Percentiles rank a stretch among this genome's conserved stretches.
Evolutionary conservation across 2,329 filamentous ascomycete species (phyloP).

Genomic region (Aspergillus phoenicis): DNA sequence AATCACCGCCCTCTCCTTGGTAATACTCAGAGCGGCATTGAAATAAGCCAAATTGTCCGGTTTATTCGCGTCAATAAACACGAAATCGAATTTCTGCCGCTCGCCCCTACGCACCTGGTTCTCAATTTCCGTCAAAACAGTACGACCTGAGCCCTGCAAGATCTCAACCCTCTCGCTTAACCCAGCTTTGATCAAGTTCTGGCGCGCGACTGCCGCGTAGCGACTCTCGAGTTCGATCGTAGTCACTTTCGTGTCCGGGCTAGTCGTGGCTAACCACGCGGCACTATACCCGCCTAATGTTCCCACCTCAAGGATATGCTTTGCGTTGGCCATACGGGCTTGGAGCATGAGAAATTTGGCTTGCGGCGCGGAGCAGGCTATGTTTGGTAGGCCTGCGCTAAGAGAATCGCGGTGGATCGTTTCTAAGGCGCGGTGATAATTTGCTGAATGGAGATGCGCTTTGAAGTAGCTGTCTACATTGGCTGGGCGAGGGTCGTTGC

Average conservation of each 20-base stretch:
- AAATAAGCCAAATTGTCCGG: slow-evolving; percentile 55
- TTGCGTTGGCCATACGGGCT: neutral
- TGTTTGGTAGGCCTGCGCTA: neutral
- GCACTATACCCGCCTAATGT: slow-evolving; percentile 58
- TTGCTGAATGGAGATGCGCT: too few species aligned
- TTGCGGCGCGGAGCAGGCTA: neutral
- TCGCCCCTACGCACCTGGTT: slow-evolving; percentile 45
- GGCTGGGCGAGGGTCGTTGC: too few species aligned
- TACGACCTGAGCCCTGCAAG: slow-evolving; percentile 48
- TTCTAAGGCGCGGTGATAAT: too few species aligned
- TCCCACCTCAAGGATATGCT: slow-evolving; percentile 55
- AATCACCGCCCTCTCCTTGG: slow-evolving; percentile 44
- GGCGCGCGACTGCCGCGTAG: slow-evolving; percentile 50
- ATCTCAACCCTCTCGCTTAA: slow-evolving; percentile 45
- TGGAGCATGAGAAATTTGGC: slow-evolving; percentile 1
- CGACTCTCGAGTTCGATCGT: slow-evolving; percentile 52
- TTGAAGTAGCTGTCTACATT: too few species aligned
- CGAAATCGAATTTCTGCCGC: slow-evolving; percentile 50
- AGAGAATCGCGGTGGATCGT: too few species aligned
- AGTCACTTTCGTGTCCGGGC: slow-evolving; percentile 42
- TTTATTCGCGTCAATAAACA: slow-evolving; percentile 59
- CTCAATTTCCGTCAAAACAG: slow-evolving; percentile 45
- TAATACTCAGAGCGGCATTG: slow-evolving; percentile 33
- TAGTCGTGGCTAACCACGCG: slow-evolving; percentile 52
- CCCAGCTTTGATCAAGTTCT: slow-evolving; percentile 48